Conservation (phyloP, 2,329 filamentous ascomycete genomes). For the Aspergillus caelatus region DNA sequence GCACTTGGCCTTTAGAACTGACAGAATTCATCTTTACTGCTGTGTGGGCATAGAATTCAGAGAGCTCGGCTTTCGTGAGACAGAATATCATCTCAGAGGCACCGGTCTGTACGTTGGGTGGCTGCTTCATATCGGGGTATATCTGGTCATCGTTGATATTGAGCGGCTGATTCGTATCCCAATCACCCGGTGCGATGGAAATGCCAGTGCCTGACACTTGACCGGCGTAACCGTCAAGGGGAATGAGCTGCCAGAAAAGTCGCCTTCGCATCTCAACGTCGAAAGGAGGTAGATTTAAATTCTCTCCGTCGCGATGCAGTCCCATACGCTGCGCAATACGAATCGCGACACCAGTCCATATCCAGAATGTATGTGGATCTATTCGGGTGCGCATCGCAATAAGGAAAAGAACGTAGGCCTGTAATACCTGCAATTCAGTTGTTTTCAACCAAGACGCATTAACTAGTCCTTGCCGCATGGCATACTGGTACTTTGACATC, state of each 20-base stretch:
- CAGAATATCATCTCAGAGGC: conserved; percentile 49
- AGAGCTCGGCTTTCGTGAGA: conserved; percentile 31
- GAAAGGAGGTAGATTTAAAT: conserved; percentile 49
- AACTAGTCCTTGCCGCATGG: conserved; percentile 16
- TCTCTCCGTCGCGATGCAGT: conserved; percentile 51
- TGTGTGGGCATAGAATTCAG: conserved; percentile 21
- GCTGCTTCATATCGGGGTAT: conserved; percentile 43
- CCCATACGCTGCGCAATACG: conserved; percentile 53
- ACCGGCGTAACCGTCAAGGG: conserved; percentile 28
- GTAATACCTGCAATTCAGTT: conserved; percentile 18
- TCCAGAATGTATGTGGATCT: conserved; percentile 56
- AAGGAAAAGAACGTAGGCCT: conserved; percentile 20
- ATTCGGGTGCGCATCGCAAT: conserved; percentile 35
- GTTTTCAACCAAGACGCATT: conserved; percentile 24
- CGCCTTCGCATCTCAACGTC: conserved; percentile 45
- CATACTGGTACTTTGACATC: conserved; percentile 14
- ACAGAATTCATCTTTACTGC: conserved; percentile 15
- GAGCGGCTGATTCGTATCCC: conserved; percentile 44
- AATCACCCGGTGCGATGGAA: conserved; percentile 15
- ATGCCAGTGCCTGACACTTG: conserved; percentile 32
- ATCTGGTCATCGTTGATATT: conserved; percentile 41
- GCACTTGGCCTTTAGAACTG: conserved; percentile 10
- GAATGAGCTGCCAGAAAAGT: conserved; percentile 30
- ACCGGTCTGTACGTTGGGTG: conserved; percentile 43
- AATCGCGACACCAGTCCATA: conserved; percentile 50